Evolutionary conservation across 164 flowering plant species (phyloP), one percentile per base, ranked within the genome.

Genomic region (Euptelea pleiosperma): DNA sequence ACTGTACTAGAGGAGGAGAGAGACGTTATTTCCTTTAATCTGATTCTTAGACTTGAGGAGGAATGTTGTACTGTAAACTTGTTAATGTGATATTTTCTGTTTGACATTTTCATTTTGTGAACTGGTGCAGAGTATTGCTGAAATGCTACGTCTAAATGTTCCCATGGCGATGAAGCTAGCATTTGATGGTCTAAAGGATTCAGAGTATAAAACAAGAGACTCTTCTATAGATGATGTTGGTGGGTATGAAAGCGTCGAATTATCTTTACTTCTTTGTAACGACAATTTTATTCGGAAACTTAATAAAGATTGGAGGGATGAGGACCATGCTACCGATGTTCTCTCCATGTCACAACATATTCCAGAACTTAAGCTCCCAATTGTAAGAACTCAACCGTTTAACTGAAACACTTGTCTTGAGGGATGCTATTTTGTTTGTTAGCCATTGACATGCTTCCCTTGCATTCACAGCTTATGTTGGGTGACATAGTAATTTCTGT

Each of bases 321-420:
- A 88, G 68, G 95, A 91, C 62, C 91, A 81, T 65, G 81, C 99
- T 14, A 94, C 99, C 33, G 97, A 94, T 84, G 99, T 94, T 56
- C 96, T 94, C 36, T 94, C 99, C 49, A 82, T 94, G 95, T 88
- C 99, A 11, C 88, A 89, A 56, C 99, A 91, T 74, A 72, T 87
- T 41, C 86, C 96, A 21, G 91, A 68, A 53, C 82, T 94, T 57
- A 68, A 84, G 54, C 83, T 91, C 65, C 97, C 95, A 35, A 76
- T 91, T 62, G 99, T 94, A 78, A 77, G 93, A 47, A 41, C 24
- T 47, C 25, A 31, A 33, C 51, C 42, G 63, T 47, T 40, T 21
- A 36, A 47, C 46, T 30, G 14, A 47, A 31, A 29, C 6, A 22
- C 16, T 9, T 41, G 37, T 36, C 26, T 19, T 36, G n/a, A 49